A percentile compares a stretch with the other conserved stretches of the same genome.
phyloP scores from a whole-genome alignment of 768 basidiomycete species.

The Mycena olivaceomarginata region DNA sequence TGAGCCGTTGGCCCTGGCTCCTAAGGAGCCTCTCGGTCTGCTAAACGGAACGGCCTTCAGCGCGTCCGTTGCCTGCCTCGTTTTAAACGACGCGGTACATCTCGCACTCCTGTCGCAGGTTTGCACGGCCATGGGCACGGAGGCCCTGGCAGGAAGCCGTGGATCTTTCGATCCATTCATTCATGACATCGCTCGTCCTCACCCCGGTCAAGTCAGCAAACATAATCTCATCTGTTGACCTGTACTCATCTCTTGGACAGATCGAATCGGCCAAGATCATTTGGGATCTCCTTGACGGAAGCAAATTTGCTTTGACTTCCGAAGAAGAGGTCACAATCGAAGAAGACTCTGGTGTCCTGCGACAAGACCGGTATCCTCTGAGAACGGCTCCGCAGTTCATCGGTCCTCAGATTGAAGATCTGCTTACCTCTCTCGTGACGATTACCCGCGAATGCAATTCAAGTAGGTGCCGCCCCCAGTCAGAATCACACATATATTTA shows the following conservation, averaged over 20 bases:
- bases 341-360: constrained; percentile 83
- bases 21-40: constrained; percentile 89
- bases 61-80: constrained; percentile 85
- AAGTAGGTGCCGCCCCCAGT: constrained; percentile 66
- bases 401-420: constrained; percentile 90
- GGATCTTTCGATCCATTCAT: constrained; percentile 89
- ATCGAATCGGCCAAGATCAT: constrained; percentile 85
- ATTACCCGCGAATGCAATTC: constrained; percentile 89
- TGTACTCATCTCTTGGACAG: constrained; percentile 49
- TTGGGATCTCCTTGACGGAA: constrained; percentile 80
- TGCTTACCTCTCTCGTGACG: constrained; percentile 77
- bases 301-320: constrained; percentile 78
- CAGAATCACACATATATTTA: neutral
- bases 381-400: constrained; percentile 90
- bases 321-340: constrained; percentile 85
- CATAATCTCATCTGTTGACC: constrained; percentile 10
- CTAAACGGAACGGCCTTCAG: constrained; percentile 93
- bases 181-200: constrained; percentile 83
- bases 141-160: constrained; percentile 85
- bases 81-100: constrained; percentile 82
- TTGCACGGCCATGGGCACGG: constrained; percentile 89
- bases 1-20: constrained; percentile 78
- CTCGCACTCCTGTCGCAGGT: constrained; percentile 81
- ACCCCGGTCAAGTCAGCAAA: constrained; percentile 81
- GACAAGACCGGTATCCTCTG: constrained; percentile 88